Evolutionary conservation across 192 early-diverging fungal genomes (phyloP).

Genomic region (Coemansia asiatica): DNA sequence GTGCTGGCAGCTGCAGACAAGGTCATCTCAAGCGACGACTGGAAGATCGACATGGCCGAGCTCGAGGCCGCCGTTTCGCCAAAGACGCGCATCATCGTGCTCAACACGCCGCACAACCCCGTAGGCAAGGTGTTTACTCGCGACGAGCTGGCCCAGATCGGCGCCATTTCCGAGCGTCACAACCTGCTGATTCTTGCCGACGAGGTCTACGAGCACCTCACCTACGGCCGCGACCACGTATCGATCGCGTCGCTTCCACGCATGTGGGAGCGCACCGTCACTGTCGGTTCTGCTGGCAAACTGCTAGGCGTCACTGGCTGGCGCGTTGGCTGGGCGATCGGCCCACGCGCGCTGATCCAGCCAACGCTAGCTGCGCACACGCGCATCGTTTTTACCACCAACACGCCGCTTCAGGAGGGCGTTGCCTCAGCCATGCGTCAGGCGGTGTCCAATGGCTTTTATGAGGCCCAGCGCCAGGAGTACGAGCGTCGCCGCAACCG

Average conservation of each 20-base stretch:
- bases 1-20: constrained; percentile 50
- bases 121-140: constrained; percentile 80
- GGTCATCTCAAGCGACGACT: constrained; percentile 73
- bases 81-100: constrained; percentile 80
- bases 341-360: constrained; percentile 68
- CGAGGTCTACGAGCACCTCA: constrained; percentile 96
- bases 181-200: constrained; percentile 88
- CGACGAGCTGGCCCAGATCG: constrained; percentile 74
- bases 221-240: constrained; percentile 68
- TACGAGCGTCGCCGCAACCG: constrained; percentile 76
- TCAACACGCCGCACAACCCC: constrained; percentile 98
- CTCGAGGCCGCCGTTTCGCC: constrained; percentile 71
- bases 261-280: constrained; percentile 90
- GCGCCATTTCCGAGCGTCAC: constrained; percentile 69
- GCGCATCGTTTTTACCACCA: constrained; percentile 85
- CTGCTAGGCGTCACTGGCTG: constrained; percentile 95
- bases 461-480: constrained; percentile 62
- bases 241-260: constrained; percentile 82
- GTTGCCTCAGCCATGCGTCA: constrained; percentile 71
- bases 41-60: constrained; percentile 84
- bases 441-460: constrained; percentile 63
- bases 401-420: constrained; percentile 88
- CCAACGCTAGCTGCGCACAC: constrained; percentile 83
- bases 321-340: constrained; percentile 94
- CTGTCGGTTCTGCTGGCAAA: constrained; percentile 91